These are phyloP conservation scores for Taphrina populina DNA, from an alignment of 1,139 yeast species.

Conservation along the genomic window DNA sequence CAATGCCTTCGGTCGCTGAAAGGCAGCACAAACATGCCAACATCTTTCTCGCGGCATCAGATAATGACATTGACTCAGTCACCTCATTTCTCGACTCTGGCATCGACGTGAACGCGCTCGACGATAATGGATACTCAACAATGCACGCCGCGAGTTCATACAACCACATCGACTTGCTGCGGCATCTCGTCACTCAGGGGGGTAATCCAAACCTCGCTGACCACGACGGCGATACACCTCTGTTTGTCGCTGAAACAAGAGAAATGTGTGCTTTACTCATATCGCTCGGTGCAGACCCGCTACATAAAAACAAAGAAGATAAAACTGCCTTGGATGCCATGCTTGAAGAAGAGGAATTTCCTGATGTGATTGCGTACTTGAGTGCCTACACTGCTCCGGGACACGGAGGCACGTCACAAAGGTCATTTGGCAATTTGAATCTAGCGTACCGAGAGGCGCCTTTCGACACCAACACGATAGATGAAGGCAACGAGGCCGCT, in stretches of 20 bases:
- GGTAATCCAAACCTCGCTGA: constrained; percentile 84
- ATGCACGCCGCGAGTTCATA: constrained; percentile 35
- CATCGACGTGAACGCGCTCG: constrained; percentile 28
- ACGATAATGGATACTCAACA: constrained; percentile 32
- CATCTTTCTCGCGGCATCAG: constrained; percentile 34
- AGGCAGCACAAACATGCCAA: constrained; percentile 12
- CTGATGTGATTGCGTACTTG: constrained; percentile 33
- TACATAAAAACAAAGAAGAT: constrained; percentile 28
- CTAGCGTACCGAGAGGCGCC: constrained; percentile 43
- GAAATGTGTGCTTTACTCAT: constrained; percentile 64
- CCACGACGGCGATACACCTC: constrained; percentile 89
- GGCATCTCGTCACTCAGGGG: constrained; percentile 57
- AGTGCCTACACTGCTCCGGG: neutral
- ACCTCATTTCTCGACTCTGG: constrained; percentile 27
- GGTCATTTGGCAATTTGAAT: constrained; percentile 40
- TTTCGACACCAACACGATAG: neutral
- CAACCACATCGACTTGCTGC: constrained; percentile 65
- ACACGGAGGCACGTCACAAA: neutral
- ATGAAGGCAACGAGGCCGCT: neutral
- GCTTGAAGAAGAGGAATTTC: constrained; percentile 33
- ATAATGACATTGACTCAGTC: constrained; percentile 31
- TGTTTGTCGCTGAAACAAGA: constrained; percentile 81
- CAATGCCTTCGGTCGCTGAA: constrained; percentile 29
- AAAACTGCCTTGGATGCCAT: constrained; percentile 24
- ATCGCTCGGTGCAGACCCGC: constrained; percentile 44